phyloP scores from a whole-genome alignment of 2,329 filamentous ascomycete genomes.

The Aspergillus ibericus region DNA sequence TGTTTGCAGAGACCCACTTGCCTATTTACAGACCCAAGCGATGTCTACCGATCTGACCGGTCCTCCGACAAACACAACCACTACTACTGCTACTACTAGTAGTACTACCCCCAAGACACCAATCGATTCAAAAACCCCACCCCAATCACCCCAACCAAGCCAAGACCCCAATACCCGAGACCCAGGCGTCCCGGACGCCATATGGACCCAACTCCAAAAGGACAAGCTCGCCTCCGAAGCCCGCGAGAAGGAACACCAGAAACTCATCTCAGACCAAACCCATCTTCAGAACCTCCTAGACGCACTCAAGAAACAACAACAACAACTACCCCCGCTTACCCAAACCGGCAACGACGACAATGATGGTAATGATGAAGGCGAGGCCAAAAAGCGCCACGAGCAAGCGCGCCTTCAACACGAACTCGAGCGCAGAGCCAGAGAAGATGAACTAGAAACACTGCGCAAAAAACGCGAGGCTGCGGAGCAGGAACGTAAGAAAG shows the following conservation, averaged over 20 bases:
- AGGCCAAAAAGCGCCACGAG: slow-evolving; percentile 4
- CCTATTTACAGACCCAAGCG: background rate
- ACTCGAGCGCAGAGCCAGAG: slow-evolving; percentile 25
- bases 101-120: no score
- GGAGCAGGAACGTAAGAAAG: slow-evolving; percentile 40
- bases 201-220: slow-evolving; percentile 26
- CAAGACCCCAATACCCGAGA: slow-evolving; percentile 14
- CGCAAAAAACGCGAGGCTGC: slow-evolving; percentile 30
- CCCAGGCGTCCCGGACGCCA: slow-evolving; percentile 23
- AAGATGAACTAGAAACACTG: slow-evolving; percentile 38
- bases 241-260: background rate
- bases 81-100: no score
- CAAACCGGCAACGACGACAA: no score
- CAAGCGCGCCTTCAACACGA: slow-evolving; percentile 10
- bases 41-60: no score
- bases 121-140: no score
- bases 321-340: no score
- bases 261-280: background rate
- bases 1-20: no score
- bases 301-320: no score
- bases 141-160: background rate
- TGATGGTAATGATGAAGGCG: background rate
- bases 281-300: no score
- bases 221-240: slow-evolving; percentile 11
- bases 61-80: no score